These are phyloP conservation scores for Pulveroboletus frians DNA, from an alignment of 768 basidiomycete genomes.

Conservation along the genomic window DNA sequence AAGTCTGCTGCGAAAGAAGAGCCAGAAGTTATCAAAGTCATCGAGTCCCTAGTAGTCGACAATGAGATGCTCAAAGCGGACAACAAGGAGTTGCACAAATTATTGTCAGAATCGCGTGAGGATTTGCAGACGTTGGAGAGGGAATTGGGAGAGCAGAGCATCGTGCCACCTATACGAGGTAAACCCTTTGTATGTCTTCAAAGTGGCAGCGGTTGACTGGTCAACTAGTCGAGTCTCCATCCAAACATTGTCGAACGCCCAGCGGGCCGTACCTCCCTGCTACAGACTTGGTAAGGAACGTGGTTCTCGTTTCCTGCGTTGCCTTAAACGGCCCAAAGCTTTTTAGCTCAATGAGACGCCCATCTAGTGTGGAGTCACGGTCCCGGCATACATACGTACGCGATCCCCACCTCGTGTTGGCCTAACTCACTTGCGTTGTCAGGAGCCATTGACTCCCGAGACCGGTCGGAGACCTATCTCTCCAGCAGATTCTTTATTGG, in stretches of 20 bases:
- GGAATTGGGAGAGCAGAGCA: constrained; percentile 71
- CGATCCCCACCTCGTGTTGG: constrained; percentile 1
- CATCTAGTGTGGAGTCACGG: constrained; percentile 33
- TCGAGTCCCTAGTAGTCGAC: constrained; percentile 82
- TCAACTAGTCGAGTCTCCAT: constrained; percentile 29
- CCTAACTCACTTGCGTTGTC: constrained; percentile 5
- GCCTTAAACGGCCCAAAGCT: constrained; percentile 23
- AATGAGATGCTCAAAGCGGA: constrained; percentile 81
- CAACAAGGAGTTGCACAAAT: constrained; percentile 69
- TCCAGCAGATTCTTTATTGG: constrained; percentile 33
- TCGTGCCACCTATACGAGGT: constrained; percentile 45
- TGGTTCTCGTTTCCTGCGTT: constrained; percentile 24
- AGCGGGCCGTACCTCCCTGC: constrained; percentile 42
- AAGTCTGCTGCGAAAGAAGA: constrained; percentile 39
- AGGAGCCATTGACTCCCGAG: constrained; percentile 47
- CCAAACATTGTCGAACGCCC: constrained; percentile 38
- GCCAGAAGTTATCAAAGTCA: constrained; percentile 57
- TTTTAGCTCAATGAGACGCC: constrained; percentile 27
- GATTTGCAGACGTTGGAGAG: constrained; percentile 64
- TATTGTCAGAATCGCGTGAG: constrained; percentile 73
- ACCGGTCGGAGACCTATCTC: constrained; percentile 40
- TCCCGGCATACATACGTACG: constrained; percentile 32
- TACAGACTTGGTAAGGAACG: constrained; percentile 42
- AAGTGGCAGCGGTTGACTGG: constrained; percentile 1
- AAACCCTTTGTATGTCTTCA: not conserved